Base-by-base conservation (phyloP, 495 filamentous ascomycete species). In the Astrothelium macrocarpum region DNA sequence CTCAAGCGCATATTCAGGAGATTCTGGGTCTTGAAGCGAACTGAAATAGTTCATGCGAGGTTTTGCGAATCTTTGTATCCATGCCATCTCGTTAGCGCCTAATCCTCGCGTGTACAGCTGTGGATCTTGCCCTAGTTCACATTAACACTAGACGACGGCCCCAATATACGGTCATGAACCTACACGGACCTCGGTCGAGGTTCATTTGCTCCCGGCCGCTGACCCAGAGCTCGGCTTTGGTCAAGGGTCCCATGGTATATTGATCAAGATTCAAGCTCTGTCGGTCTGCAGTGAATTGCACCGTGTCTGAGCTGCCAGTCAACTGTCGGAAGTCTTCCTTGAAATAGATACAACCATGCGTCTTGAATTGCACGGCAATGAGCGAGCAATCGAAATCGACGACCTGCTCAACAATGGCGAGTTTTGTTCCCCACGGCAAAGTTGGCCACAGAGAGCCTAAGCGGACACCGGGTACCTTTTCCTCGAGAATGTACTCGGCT, bases 341-440 rank as follows among this genome's bases (percentile, higher is more conserved):
- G 66, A 72, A 76, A 65, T 75, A 77, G 5, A 78, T 73, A 63
- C 68, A 76, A 32, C 76, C 75, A 53, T 77, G 72, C 64, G 43
- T 72, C n/a, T 56, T 56, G 64, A 79, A 78, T 11, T 65, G 43
- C 26, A 75, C 66, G n/a, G 62, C 62, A 7, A 70, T 60, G 20
- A 79, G 65, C 23, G 61, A 72, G 46, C 69, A 71, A 62, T 79
- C 74, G 10, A 79, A 49, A 14, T 75, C 71, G 46, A 74, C 70
- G n/a, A 79, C 63, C 53, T 75, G 72, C 23, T 32, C 63, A 12
- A 77, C 66, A 43, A 79, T 32, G 34, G 71, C 58, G 1, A 74
- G 64, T 65, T 76, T 72, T 34, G 63, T 45, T 59, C 74, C 36
- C 39, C 67, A 68, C 62, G 66, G 59, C 72, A 71, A 75, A 29